Conservation (phyloP, 1,139 yeast species). For the Debaryomyces subglobosus region DNA sequence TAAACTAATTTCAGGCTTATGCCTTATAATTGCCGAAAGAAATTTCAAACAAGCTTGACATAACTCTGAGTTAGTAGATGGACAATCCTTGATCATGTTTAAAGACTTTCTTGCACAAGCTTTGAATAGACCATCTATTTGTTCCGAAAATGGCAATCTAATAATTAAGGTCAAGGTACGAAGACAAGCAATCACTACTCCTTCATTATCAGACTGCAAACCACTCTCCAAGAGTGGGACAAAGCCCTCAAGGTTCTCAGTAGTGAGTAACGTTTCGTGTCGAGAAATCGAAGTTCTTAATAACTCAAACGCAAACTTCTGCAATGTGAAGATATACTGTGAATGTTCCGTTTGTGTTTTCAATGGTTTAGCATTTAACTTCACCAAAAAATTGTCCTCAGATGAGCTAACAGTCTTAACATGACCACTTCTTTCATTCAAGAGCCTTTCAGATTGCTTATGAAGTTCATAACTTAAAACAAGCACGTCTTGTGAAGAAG, state of each 20-base stretch:
- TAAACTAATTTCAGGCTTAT: conserved; percentile 64
- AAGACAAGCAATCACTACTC: conserved; percentile 69
- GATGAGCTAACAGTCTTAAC: conserved; percentile 10
- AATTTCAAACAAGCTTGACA: conserved; percentile 81
- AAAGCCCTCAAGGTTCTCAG: conserved; percentile 69
- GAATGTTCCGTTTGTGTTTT: conserved; percentile 56
- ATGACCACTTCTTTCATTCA: conserved; percentile 25
- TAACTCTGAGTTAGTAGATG: conserved; percentile 78
- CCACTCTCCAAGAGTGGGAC: conserved; percentile 70
- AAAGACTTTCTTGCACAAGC: conserved; percentile 66
- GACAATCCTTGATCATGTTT: conserved; percentile 70
- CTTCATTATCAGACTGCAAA: conserved; percentile 69
- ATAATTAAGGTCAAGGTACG: conserved; percentile 64
- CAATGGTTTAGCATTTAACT: conserved; percentile 60
- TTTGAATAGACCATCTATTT: conserved; percentile 55
- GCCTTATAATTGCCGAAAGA: conserved; percentile 71
- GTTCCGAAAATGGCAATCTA: conserved; percentile 63
- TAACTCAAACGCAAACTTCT: conserved; percentile 78
- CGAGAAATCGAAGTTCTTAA: conserved; percentile 71
- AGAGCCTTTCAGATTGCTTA: conserved; percentile 43
- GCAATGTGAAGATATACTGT: conserved; percentile 59
- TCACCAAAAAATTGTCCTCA: conserved; percentile 70
- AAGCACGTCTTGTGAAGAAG: conserved; percentile 61
- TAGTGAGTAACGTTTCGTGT: conserved; percentile 53
- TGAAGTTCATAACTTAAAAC: conserved; percentile 76